Evolutionary conservation across 208 protist species (phyloP).

Genomic region (Vickermania spadyakhi): DNA sequence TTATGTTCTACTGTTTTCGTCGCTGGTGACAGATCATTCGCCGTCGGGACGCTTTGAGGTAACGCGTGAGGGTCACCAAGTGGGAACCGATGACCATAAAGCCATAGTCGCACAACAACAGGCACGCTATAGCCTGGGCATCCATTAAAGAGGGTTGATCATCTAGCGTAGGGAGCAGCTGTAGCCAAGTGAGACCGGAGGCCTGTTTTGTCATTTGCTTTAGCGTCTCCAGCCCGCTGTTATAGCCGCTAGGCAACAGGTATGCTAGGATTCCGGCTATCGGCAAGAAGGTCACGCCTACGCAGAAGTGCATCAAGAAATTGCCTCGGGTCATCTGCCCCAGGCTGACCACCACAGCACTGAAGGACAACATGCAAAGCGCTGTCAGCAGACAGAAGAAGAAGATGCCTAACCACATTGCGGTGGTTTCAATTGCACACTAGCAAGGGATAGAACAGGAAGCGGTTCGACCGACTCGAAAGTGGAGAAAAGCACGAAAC

Average conservation of each 20-base stretch:
- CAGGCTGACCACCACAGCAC: not conserved
- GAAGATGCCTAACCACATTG: no score
- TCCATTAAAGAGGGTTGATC: constrained; percentile 23
- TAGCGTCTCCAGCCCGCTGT: not conserved
- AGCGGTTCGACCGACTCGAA: no score
- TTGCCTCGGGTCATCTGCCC: not conserved
- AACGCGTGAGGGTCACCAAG: constrained; percentile 39
- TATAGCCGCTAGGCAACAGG: not conserved
- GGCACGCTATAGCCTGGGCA: constrained; percentile 32
- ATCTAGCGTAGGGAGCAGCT: constrained; percentile 4
- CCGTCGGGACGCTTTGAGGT: constrained; percentile 50
- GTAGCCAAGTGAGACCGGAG: constrained; percentile 6
- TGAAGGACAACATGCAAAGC: not conserved
- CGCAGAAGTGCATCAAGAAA: not conserved
- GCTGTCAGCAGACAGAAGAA: not conserved
- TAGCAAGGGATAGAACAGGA: no score
- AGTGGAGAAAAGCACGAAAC: no score
- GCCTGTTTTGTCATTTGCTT: not conserved
- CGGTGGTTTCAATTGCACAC: no score
- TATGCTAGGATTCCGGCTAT: not conserved
- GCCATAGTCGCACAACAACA: constrained; percentile 57
- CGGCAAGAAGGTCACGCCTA: not conserved
- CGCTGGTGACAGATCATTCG: constrained; percentile 20
- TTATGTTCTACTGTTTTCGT: constrained; percentile 2
- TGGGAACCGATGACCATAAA: constrained; percentile 25